A percentile compares a stretch with the other conserved stretches of the same genome.
phyloP scores from a whole-genome alignment of 23 red algal species.

The Agarophyton chilense region DNA sequence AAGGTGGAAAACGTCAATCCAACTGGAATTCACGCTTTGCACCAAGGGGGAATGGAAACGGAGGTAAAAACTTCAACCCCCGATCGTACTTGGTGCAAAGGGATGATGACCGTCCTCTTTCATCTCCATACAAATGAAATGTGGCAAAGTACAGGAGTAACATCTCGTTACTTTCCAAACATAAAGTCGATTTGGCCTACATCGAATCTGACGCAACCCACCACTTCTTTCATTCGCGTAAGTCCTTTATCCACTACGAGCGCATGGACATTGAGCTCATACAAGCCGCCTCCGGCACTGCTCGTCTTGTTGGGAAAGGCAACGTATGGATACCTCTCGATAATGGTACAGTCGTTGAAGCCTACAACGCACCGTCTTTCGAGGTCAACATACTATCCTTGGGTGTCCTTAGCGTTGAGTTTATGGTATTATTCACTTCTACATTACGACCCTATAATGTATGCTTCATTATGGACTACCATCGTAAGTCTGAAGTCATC shows the following conservation, averaged over 20 bases:
- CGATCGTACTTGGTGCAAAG: neutral
- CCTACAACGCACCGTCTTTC: neutral
- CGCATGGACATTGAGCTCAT: too few relatives aligned
- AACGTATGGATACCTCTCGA: constrained; percentile 2
- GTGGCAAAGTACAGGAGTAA: neutral
- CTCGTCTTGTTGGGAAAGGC: constrained; percentile 19
- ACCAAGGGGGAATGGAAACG: too few relatives aligned
- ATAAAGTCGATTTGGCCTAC: neutral
- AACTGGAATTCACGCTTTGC: too few relatives aligned
- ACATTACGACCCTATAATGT: neutral
- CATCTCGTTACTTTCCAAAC: neutral
- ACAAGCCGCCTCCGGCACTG: too few relatives aligned
- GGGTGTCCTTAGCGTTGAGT: neutral
- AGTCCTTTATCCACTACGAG: too few relatives aligned
- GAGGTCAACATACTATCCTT: too few relatives aligned
- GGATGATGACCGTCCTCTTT: neutral
- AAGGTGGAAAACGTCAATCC: too few relatives aligned
- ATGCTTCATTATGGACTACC: neutral
- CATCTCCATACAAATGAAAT: neutral
- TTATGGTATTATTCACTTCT: constrained; percentile 5
- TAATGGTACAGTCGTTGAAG: neutral
- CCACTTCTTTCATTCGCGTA: too few relatives aligned
- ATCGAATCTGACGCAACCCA: too few relatives aligned
- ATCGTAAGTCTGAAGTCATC: neutral
- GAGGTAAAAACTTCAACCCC: neutral